Base-by-base conservation (phyloP, 2,329 filamentous ascomycete species). In the Diaporthe longicolla region DNA sequence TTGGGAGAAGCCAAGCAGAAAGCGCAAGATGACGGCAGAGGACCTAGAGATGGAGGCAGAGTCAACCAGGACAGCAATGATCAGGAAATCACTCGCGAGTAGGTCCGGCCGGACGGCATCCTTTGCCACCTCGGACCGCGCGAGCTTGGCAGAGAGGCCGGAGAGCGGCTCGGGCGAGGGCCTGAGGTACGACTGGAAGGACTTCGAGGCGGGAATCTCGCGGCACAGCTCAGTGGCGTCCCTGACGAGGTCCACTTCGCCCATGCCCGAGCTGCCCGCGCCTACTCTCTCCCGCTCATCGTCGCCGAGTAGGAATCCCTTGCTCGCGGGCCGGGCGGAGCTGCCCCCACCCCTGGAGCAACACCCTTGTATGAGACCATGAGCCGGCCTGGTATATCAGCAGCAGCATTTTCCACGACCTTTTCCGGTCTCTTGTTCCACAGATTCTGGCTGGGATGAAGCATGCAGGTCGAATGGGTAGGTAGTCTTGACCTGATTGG, bases 21-120 rank as follows among this genome's bases (percentile, higher is more conserved):
- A 75, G 58, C 77, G 79, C 59, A 82, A 79, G 75, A 77, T 81
- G 76, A 80, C 77, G 71, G 70, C 75, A 17, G 32, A 76, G 29
- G 77, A 80, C 40, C 72, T 77, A 9, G 72, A 77, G 21, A 77
- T 81, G 32, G 79, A 83, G 40, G 81, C 83, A 54, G 85, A 87
- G 74, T 72, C 79, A 35, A 81, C 85, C 74, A 80, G 85, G 17
- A 77, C 78, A 40, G 80, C 78, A 59, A 85, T 87, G 77, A 87
- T 87, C 73, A 82, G 82, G 69, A 87, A 87, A 77, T 86, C 85
- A 3, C 78, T 87, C 1, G 79, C 79, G 40, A 78, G 74, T 35
- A 78, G 81, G 61, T 81, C 79, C 37, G 71, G 72, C 40, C 45
- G 63, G 29, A 72, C 70, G 15, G 73, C 54, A 59, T 76, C 71